A percentile compares a stretch with the other conserved stretches of the same genome.
Evolutionary conservation across 1,284 basidiomycete genomes (phyloP).

Genomic region (Anthracocystis setariae): DNA sequence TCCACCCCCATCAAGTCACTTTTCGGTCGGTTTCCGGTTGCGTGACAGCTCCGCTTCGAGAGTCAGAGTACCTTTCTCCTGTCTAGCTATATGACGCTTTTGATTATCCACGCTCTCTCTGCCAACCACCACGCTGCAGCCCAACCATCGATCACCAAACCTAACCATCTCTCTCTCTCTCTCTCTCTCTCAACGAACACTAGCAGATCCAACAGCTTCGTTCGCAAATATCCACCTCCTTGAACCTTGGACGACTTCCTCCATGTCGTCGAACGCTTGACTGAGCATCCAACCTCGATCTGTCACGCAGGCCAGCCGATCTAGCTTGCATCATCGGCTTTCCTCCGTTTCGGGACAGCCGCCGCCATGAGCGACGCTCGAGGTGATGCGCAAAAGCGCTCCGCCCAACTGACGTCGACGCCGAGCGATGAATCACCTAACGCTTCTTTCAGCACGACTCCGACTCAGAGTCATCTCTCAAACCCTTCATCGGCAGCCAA

Average conservation of each 20-base stretch:
- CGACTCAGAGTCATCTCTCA: slow-evolving; percentile 48
- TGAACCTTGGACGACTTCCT: background rate
- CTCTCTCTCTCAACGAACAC: too few relatives aligned
- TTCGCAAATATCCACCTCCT: too few relatives aligned
- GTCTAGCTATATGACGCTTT: too few relatives aligned
- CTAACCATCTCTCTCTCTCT: too few relatives aligned
- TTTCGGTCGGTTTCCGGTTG: too few relatives aligned
- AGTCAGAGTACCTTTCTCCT: too few relatives aligned
- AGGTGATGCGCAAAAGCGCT: slow-evolving; percentile 39
- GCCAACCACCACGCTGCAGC: too few relatives aligned
- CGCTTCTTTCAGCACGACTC: slow-evolving; percentile 54
- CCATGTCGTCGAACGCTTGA: background rate
- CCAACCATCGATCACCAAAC: too few relatives aligned
- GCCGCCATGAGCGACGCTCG: slow-evolving; percentile 22
- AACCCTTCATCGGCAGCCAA: slow-evolving; percentile 34
- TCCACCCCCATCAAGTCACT: too few relatives aligned
- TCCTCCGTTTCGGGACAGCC: background rate
- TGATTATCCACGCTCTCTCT: too few relatives aligned
- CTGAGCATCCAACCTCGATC: background rate
- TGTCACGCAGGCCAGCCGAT: background rate
- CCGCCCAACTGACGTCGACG: slow-evolving; percentile 5
- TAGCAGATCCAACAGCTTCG: too few relatives aligned
- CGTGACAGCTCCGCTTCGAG: too few relatives aligned
- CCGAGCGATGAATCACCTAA: slow-evolving; percentile 27
- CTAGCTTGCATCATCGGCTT: background rate